Base-by-base conservation (phyloP, 116 monocot genomes). In the Thalassia testudinum region DNA sequence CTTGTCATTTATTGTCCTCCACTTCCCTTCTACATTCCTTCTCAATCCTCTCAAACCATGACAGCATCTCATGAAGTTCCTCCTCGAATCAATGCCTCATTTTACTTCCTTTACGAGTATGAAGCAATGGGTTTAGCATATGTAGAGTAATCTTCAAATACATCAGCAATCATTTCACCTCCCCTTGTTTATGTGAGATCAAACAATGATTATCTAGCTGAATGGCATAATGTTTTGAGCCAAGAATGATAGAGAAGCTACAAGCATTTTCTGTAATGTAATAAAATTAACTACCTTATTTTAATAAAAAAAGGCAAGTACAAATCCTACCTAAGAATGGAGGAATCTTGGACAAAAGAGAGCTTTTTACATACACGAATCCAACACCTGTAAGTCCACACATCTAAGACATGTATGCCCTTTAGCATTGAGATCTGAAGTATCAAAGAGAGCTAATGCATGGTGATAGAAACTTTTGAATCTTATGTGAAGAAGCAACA, bases 361-460 rank as follows among this genome's bases (percentile, higher is more conserved):
- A 50, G 16, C 30, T 63, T 69, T 97, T 97, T 12, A 80, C 81
- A 75, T 88, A 88, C 34, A 97, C 68, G 64, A 97, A 88, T 53
- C 95, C 95, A 52, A 97, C 57, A 63, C 89, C 89, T 82, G 89
- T 97, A 68, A 85, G 95, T 52, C 95, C 95, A 88, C 95, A 89
- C 89, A 97, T 97, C 95, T 97, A 85, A 67, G 68, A 68, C 47
- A 81, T 50, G 49, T 66, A 75, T 70, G 72, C 47, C 64, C 37
- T 59, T 60, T 48, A 76, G 60, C 47, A 37, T 54, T 16, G 43
- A 27, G 27, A 26, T 58, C 17, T 10, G 12, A 60, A 1, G 21
- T 21, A 67, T 3, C 10, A 34, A 34, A 54, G 3, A 20, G 21
- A 40, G 34, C 15, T 22, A 17, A 44, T 27, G 29, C 5, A 15